These are phyloP conservation scores for Pyronema domesticum DNA, from an alignment of 495 filamentous ascomycete genomes.

Conservation along the genomic window DNA sequence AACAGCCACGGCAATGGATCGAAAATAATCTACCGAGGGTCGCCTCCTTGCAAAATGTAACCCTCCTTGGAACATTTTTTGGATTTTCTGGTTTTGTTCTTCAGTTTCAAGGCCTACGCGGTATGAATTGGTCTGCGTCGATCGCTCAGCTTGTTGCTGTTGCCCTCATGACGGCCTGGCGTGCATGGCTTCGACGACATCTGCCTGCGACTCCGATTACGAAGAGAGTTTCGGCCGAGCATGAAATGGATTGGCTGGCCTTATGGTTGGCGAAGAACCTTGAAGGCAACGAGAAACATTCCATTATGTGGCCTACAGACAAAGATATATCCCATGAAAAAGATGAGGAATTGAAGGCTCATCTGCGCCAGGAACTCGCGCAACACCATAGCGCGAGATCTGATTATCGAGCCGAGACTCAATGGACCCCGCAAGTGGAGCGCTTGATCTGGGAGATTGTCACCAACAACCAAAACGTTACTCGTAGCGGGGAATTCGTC, in stretches of 20 bases:
- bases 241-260: slow-evolving; percentile 34
- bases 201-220: slow-evolving; percentile 25
- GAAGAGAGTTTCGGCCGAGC: slow-evolving; percentile 21
- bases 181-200: slow-evolving; percentile 32
- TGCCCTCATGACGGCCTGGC: slow-evolving; percentile 31
- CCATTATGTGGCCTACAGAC: not conserved
- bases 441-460: too few relatives aligned
- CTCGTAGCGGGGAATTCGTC: too few relatives aligned
- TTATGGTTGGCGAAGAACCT: slow-evolving; percentile 4
- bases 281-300: not conserved
- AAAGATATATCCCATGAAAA: too few relatives aligned
- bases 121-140: slow-evolving; percentile 34
- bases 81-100: slow-evolving; percentile 33
- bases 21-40: not conserved
- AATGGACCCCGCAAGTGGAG: too few relatives aligned
- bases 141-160: slow-evolving; percentile 32
- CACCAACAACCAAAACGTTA: too few relatives aligned
- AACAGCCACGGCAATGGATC: too few relatives aligned
- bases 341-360: too few relatives aligned
- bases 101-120: slow-evolving; percentile 36
- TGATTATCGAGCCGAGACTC: too few relatives aligned
- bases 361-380: not conserved
- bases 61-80: slow-evolving; percentile 2
- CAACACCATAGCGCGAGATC: too few relatives aligned
- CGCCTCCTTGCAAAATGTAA: too few relatives aligned